phyloP scores from a whole-genome alignment of 768 basidiomycete species.

The Pleurotus platypus region DNA sequence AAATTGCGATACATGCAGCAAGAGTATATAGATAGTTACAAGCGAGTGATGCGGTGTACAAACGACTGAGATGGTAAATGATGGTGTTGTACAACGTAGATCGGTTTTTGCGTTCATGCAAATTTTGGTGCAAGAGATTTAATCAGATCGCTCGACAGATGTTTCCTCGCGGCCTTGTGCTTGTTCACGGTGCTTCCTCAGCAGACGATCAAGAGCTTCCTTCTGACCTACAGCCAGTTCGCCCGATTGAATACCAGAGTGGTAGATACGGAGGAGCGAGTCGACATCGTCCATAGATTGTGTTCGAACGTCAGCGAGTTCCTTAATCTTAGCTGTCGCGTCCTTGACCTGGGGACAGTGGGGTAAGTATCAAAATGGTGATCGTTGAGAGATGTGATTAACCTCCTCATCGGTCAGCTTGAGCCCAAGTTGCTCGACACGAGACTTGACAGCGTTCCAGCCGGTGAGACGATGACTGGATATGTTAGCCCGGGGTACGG shows the following conservation, averaged over 20 bases:
- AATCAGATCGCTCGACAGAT: not conserved
- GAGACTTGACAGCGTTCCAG: constrained; percentile 99
- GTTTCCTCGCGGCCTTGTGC: constrained; percentile 10
- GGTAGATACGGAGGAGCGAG: constrained; percentile 92
- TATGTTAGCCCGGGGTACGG: not conserved
- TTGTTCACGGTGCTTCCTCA: constrained; percentile 68
- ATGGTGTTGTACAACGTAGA: too few species aligned
- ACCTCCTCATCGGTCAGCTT: constrained; percentile 88
- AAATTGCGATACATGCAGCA: too few species aligned
- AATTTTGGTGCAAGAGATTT: too few species aligned
- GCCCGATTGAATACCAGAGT: constrained; percentile 89
- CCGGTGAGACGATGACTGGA: constrained; percentile 88
- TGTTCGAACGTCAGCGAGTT: constrained; percentile 95
- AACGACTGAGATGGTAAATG: too few species aligned
- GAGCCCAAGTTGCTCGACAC: constrained; percentile 95
- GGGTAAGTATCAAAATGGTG: not conserved
- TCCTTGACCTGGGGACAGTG: constrained; percentile 75
- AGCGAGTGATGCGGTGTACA: too few species aligned
- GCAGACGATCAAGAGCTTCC: constrained; percentile 82
- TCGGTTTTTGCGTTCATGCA: too few species aligned
- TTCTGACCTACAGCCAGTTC: constrained; percentile 93
- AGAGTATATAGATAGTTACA: too few species aligned
- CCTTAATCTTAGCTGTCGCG: constrained; percentile 98
- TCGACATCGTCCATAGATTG: constrained; percentile 99
- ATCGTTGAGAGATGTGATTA: constrained; percentile 13